These are phyloP conservation scores for Geotrichum carabidarum DNA, from an alignment of 1,139 yeast species.

Conservation along the genomic window DNA sequence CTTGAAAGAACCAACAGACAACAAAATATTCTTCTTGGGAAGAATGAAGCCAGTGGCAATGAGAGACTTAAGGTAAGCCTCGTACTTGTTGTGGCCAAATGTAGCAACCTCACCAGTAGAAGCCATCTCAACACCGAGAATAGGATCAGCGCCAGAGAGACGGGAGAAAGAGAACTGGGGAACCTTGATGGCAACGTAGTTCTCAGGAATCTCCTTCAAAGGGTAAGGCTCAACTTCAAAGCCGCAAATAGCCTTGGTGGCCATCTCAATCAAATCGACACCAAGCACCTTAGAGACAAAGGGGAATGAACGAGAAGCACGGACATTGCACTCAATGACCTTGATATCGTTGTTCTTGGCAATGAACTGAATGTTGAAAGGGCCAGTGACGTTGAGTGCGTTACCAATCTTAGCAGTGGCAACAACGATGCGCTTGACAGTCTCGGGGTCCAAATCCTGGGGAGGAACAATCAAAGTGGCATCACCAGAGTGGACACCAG, in stretches of 20 bases:
- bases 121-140: constrained; percentile 98
- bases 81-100: constrained; percentile 92
- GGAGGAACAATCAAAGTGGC: constrained; percentile 95
- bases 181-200: constrained; percentile 94
- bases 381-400: constrained; percentile 97
- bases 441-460: constrained; percentile 88
- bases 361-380: constrained; percentile 96
- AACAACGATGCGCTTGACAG: constrained; percentile 83
- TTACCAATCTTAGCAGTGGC: constrained; percentile 96
- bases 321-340: constrained; percentile 96
- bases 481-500: constrained; percentile 98
- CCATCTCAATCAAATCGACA: constrained; percentile 94
- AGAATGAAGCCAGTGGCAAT: constrained; percentile 91
- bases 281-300: constrained; percentile 97
- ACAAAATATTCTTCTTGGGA: constrained; percentile 89
- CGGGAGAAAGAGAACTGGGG: constrained; percentile 98
- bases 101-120: constrained; percentile 99
- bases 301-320: constrained; percentile 98
- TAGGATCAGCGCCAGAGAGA: constrained; percentile 97
- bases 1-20: constrained; percentile 96
- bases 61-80: constrained; percentile 92
- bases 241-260: constrained; percentile 93
- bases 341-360: constrained; percentile 56
- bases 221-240: constrained; percentile 86
- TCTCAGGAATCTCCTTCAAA: constrained; percentile 77